Evolutionary conservation across 768 basidiomycete genomes (phyloP).

Genomic region (Cubamyces sp.): DNA sequence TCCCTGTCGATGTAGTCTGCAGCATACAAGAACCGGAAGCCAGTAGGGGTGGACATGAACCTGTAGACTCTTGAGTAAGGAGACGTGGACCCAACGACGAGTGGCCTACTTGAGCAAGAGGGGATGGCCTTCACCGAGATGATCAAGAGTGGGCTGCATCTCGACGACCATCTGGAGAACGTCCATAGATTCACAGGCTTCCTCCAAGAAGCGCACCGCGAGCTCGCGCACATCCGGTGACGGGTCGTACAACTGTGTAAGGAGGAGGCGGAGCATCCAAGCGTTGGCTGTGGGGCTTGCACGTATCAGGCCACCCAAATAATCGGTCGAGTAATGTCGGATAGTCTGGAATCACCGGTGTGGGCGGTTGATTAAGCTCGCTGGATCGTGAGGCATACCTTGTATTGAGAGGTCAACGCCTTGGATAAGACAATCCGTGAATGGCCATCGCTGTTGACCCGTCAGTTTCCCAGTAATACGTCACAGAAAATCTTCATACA

Average conservation of each 20-base stretch:
- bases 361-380: slow-evolving; percentile 7
- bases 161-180: slow-evolving; percentile 89
- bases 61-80: slow-evolving; percentile 42
- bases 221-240: slow-evolving; percentile 87
- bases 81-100: background rate
- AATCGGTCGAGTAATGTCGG: slow-evolving; percentile 84
- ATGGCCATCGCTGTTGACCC: slow-evolving; percentile 79
- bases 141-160: slow-evolving; percentile 94
- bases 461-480: no score
- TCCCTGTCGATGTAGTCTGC: slow-evolving; percentile 93
- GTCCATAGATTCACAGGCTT: slow-evolving; percentile 84
- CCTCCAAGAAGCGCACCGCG: slow-evolving; percentile 87
- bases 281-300: slow-evolving; percentile 65
- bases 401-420: slow-evolving; percentile 91
- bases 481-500: slow-evolving; percentile 50
- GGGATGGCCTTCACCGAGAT: slow-evolving; percentile 91
- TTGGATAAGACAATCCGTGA: slow-evolving; percentile 92
- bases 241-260: slow-evolving; percentile 96
- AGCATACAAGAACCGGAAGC: slow-evolving; percentile 90
- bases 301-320: slow-evolving; percentile 82
- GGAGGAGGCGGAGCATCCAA: slow-evolving; percentile 89
- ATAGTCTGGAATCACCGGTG: slow-evolving; percentile 54
- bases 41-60: slow-evolving; percentile 92
- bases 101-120: slow-evolving; percentile 78
- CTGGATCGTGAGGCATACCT: slow-evolving; percentile 44